Evolutionary conservation across 2,329 filamentous ascomycete genomes (phyloP), one percentile per base, ranked within the genome.

Genomic region (Sphaerulina vaccinii): DNA sequence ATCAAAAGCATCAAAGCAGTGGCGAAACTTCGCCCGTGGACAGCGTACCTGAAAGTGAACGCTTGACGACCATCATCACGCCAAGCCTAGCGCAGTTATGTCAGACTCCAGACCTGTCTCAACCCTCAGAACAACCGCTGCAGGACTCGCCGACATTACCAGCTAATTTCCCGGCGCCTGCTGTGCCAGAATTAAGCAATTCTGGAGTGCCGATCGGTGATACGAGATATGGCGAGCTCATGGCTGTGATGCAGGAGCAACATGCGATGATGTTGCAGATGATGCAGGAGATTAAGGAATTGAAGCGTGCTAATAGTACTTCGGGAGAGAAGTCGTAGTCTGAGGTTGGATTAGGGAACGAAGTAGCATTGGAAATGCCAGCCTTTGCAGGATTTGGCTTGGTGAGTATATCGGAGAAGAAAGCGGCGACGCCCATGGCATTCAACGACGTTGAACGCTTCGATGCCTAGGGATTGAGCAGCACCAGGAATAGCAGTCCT

Each of bases 231-330:
- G 37, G 49, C 18, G 29, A 54, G 16, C 53, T 56, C n/a, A 48
- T 47, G 16, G 38, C 50, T 21, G 9, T 55, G 15, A 32, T 57
- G 10, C 37, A 51, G 35, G 46, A 50, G 21, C 57, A 59, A 27
- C 48, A 49, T 40, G 37, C 38, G 15, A 50, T 54, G 47, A 54
- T 58, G 43, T 11, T 52, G 41, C 22, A 49, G 5, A 48, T 58
- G 57, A 56, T 56, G 49, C 18, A 41, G 48, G 45, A 60, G 40
- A 58, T 58, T 38, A 45, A 54, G 44, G 46, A 50, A 13, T 33
- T 54, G 27, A 54, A 54, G 47, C 46, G 47, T 22, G 29, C 39
- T 5, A 46, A 46, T 11, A 19, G 32, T 15, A 29, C 16, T 5
- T 3, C 19, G 6, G 50, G 15, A n/a, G 16, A 29, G 7, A 32